These are phyloP conservation scores for Nepenthes mirabilis DNA, from an alignment of 148 eudicot genomes.

Conservation along the genomic window DNA sequence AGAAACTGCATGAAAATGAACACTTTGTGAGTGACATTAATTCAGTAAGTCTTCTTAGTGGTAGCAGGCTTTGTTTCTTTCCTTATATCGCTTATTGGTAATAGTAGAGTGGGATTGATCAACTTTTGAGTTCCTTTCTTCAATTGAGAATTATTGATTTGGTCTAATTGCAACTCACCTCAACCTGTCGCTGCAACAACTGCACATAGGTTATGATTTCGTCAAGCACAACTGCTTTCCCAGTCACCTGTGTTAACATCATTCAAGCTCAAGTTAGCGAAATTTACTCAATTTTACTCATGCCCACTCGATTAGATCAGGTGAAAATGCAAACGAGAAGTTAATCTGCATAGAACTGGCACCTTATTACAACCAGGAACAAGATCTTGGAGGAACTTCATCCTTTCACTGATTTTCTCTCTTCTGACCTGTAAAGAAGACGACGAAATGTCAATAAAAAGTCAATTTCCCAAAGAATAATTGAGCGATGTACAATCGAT, in stretches of 20 bases:
- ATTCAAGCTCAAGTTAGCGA: not conserved
- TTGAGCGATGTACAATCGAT: not conserved
- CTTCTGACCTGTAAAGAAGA: slow-evolving; percentile 48
- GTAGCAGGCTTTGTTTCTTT: too few species aligned
- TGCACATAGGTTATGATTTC: slow-evolving; percentile 67
- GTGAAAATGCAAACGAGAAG: too few species aligned
- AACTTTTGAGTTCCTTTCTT: not conserved
- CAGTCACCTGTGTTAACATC: slow-evolving; percentile 39
- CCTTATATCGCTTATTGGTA: too few species aligned
- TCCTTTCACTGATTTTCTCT: slow-evolving; percentile 72
- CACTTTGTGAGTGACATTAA: not conserved
- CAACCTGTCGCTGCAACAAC: slow-evolving; percentile 62
- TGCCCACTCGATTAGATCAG: too few species aligned
- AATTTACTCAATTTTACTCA: too few species aligned
- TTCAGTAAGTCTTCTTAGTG: not conserved
- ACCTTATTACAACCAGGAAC: slow-evolving; percentile 98
- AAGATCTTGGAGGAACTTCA: slow-evolving; percentile 50
- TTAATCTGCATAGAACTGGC: too few species aligned
- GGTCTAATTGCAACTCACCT: slow-evolving; percentile 20
- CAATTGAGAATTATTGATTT: not conserved
- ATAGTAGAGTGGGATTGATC: too few species aligned
- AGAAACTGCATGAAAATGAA: slow-evolving; percentile 31
- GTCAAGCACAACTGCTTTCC: slow-evolving; percentile 65
- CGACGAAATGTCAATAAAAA: not conserved
- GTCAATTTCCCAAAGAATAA: not conserved